Conservation (phyloP, 208 protist genomes). For the Porcisia deanei region DNA sequence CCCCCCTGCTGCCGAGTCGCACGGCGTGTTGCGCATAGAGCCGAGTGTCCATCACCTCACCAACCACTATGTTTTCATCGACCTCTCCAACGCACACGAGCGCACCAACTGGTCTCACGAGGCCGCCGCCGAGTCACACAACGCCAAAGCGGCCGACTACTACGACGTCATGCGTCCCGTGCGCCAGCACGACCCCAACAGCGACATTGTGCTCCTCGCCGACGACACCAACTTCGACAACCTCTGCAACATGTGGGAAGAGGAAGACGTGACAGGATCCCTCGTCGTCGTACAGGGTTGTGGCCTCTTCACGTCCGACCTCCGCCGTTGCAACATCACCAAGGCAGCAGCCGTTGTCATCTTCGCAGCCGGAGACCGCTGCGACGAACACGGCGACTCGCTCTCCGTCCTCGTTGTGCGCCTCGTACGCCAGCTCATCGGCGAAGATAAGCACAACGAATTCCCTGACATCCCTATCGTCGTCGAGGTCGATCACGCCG, state of each 20-base stretch:
- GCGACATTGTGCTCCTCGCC: slow-evolving; percentile 37
- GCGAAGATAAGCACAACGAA: slow-evolving; percentile 19
- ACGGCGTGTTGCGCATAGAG: slow-evolving; percentile 15
- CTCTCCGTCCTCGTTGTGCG: slow-evolving; percentile 35
- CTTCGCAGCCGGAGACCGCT: slow-evolving; percentile 41
- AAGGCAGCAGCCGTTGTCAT: slow-evolving; percentile 37
- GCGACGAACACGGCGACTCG: slow-evolving; percentile 41
- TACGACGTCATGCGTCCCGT: slow-evolving; percentile 42
- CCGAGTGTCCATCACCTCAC: slow-evolving; percentile 26
- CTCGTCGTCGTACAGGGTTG: slow-evolving; percentile 40
- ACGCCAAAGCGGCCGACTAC: slow-evolving; percentile 41
- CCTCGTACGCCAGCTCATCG: slow-evolving; percentile 28
- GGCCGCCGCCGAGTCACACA: slow-evolving; percentile 28
- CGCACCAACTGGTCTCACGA: slow-evolving; percentile 32
- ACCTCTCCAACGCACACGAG: slow-evolving; percentile 43
- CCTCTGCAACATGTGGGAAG: slow-evolving; percentile 42
- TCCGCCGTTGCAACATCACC: slow-evolving; percentile 38
- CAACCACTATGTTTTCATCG: slow-evolving; percentile 44
- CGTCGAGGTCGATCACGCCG: slow-evolving; percentile 35
- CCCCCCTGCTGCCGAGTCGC: slow-evolving; percentile 7
- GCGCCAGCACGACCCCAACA: slow-evolving; percentile 36
- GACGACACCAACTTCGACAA: slow-evolving; percentile 36
- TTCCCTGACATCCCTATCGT: slow-evolving; percentile 35
- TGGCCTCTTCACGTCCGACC: slow-evolving; percentile 37
- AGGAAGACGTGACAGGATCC: slow-evolving; percentile 28